Conservation (phyloP, 2,329 filamentous ascomycete species). For the Arthroderma uncinatum region DNA sequence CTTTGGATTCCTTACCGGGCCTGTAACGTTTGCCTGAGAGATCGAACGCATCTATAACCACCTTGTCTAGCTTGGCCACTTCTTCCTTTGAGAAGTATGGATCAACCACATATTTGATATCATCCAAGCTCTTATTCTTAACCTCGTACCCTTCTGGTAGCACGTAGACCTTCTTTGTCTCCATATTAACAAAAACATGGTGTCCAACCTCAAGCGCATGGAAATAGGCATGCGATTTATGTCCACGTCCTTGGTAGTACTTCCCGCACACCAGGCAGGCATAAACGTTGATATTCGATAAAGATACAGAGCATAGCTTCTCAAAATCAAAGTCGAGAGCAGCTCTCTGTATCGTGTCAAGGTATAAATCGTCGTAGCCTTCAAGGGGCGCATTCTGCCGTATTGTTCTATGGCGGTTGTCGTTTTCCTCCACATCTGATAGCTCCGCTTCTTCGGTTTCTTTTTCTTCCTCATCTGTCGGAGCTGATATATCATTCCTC, state of each 20-base stretch:
- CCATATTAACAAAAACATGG: slow-evolving; percentile 97
- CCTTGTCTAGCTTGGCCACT: slow-evolving; percentile 66
- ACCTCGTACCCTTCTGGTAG: slow-evolving; percentile 96
- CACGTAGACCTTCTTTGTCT: slow-evolving; percentile 40
- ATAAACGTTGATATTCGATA: slow-evolving; percentile 98
- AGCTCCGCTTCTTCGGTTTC: slow-evolving; percentile 26
- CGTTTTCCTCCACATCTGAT: slow-evolving; percentile 20
- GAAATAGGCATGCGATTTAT: slow-evolving; percentile 93
- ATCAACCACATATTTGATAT: slow-evolving; percentile 97
- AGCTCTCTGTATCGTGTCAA: slow-evolving; percentile 89
- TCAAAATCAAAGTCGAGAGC: slow-evolving; percentile 98
- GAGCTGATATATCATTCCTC: slow-evolving; percentile 36
- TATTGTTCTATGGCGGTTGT: slow-evolving; percentile 28
- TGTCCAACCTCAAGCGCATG: slow-evolving; percentile 91
- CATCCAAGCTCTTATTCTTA: slow-evolving; percentile 82
- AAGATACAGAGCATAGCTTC: slow-evolving; percentile 88
- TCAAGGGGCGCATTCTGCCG: slow-evolving; percentile 69
- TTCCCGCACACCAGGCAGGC: slow-evolving; percentile 95
- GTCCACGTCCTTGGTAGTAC: slow-evolving; percentile 89
- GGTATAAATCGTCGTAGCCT: slow-evolving; percentile 90
- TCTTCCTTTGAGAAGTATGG: slow-evolving; percentile 72
- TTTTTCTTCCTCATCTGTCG: slow-evolving; percentile 60
- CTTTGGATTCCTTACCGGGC: slow-evolving; percentile 43
- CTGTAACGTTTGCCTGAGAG: slow-evolving; percentile 74
- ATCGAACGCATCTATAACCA: slow-evolving; percentile 54